phyloP scores from a whole-genome alignment of 2,329 filamentous ascomycete genomes.

The Arthrocladium fulminans region DNA sequence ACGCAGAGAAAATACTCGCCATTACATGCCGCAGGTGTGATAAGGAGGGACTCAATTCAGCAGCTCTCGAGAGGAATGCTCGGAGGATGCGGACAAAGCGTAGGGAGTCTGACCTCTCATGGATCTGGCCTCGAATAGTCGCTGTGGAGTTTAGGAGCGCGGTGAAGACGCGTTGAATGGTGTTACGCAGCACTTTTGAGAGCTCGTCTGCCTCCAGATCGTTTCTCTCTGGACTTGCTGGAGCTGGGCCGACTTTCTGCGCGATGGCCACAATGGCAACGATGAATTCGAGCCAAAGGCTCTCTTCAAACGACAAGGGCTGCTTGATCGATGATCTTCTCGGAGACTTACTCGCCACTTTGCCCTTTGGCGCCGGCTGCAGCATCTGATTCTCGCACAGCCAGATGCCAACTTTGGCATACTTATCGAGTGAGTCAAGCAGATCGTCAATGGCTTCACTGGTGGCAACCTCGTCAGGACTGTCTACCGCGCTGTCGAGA shows the following conservation, averaged over 20 bases:
- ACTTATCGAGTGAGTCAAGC: conserved; percentile 73
- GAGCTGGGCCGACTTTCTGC: conserved; percentile 49
- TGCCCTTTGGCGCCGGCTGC: conserved; percentile 28
- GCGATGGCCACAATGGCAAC: conserved; percentile 56
- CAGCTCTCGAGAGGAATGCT: conserved; percentile 76
- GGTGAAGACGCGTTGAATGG: conserved; percentile 87
- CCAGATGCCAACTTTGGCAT: conserved; percentile 89
- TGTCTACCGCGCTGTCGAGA: conserved; percentile 52
- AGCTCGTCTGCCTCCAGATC: conserved; percentile 35
- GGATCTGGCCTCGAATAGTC: conserved; percentile 26
- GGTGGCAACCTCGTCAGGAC: conserved; percentile 48
- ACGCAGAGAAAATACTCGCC: conserved; percentile 84
- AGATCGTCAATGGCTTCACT: conserved; percentile 64
- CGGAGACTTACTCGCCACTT: conserved; percentile 28
- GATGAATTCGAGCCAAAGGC: conserved; percentile 58
- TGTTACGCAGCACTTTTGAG: conserved; percentile 58
- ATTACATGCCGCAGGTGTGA: conserved; percentile 79
- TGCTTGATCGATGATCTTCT: conserved; percentile 41
- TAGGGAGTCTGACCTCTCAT: conserved; percentile 31
- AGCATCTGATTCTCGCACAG: conserved; percentile 74
- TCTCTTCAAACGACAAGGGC: conserved; percentile 52
- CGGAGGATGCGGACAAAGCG: conserved; percentile 84
- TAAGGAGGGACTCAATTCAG: conserved; percentile 71
- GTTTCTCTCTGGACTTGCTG: conserved; percentile 10
- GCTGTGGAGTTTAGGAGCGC: conserved; percentile 72